Evolutionary conservation across 352 stramenopile genomes (phyloP), one percentile per base, ranked within the genome.

Genomic region (Phytophthora brassicae): DNA sequence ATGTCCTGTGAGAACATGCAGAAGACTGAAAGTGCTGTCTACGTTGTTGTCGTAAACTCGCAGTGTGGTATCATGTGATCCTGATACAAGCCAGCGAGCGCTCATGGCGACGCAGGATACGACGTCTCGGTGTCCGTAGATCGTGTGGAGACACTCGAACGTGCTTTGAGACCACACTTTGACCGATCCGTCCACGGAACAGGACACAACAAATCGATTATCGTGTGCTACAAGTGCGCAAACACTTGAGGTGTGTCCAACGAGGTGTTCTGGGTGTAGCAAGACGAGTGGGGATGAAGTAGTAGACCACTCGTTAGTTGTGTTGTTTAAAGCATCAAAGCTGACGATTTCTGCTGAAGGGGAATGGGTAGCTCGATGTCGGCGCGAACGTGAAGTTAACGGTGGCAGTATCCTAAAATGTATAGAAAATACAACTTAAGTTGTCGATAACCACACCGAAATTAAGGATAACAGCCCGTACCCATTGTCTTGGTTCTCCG

Each of bases 121-220:
- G n/a, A 75, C 76, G 51, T 92, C 83, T 4, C 55, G 23, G 48
- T 92, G 83, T 8, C 79, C 81, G 36, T 84, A 81, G 29, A 92
- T 75, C 6, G 82, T 88, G 26, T 86, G 73, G 36, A 90, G 68
- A 36, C 79, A 88, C 16, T 69, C 46, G 45, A 81, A 75, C 0
- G 79, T 77, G 5, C 39, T 45, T 3, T 74, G 75, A 7, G 83
- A 89, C 83, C 83, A 92, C 20, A 92, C 53, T 66, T 89, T 89
- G 49, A 90, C 77, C 0, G 78, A 87, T 1, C 74, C 75, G 39
- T 92, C 83, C 19, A 88, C 76, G 6, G 83, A 89, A 43, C 68
- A 75, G 11, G 83, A 88, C 7, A 89, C 74, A 33, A 92, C 59
- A 54, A 81, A 88, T 14, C 64, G 65, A n/a, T 88, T 73, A 20